Percentiles rank a stretch among this genome's conserved stretches.
phyloP scores from a whole-genome alignment of 108 stramenopile species.

The Nitzschia sp. region DNA sequence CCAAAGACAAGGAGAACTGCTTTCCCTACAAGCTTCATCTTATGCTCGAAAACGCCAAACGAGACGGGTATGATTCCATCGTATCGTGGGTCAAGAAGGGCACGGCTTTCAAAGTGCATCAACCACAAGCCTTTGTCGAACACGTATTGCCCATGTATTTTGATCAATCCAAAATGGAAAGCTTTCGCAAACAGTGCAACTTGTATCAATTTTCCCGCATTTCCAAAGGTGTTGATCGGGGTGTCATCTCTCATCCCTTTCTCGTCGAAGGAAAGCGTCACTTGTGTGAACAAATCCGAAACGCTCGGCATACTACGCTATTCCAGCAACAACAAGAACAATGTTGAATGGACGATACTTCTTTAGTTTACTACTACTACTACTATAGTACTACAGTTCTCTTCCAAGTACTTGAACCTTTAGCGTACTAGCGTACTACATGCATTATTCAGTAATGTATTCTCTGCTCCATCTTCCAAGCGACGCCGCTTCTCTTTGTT shows the following conservation, averaged over 20 bases:
- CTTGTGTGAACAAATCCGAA: not conserved
- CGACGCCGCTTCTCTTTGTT: too few species aligned
- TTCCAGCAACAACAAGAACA: not conserved
- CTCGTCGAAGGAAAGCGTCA: not conserved
- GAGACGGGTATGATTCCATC: conserved; percentile 21
- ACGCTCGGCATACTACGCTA: not conserved
- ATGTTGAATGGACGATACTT: too few species aligned
- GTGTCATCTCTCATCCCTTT: not conserved
- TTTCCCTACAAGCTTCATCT: conserved; percentile 28
- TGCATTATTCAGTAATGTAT: too few species aligned
- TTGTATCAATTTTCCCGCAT: conserved; percentile 47
- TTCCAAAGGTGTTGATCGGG: not conserved
- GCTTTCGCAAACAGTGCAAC: conserved; percentile 56
- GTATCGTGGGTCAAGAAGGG: conserved; percentile 61
- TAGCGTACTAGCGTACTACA: too few species aligned
- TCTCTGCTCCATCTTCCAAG: too few species aligned
- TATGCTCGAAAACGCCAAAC: conserved; percentile 27
- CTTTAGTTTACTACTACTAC: too few species aligned
- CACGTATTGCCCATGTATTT: conserved; percentile 70
- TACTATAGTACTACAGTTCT: too few species aligned
- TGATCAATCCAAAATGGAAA: conserved; percentile 52
- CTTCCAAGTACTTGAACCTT: too few species aligned
- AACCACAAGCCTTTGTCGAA: conserved; percentile 50
- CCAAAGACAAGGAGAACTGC: conserved; percentile 16
- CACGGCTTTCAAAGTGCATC: conserved; percentile 52